Base-by-base conservation (phyloP, 75 land plant species). In the Picea sitchensis region DNA sequence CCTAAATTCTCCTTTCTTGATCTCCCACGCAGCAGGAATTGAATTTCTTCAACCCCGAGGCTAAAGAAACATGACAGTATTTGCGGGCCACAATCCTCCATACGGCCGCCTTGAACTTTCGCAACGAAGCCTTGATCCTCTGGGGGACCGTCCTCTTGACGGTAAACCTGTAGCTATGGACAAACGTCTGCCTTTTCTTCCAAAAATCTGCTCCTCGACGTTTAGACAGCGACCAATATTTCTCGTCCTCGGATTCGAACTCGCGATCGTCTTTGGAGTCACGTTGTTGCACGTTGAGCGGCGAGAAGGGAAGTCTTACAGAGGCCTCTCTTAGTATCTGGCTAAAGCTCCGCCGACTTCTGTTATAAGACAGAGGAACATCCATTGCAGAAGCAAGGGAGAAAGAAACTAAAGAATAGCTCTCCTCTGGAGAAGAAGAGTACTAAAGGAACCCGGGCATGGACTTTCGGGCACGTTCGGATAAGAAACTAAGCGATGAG, bases 141-240 rank as follows among this genome's bases (percentile, higher is more conserved):
- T 83, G 82, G 13, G 36, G 14, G 20, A 83, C 8, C 12, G 76
- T 85, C 82, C 44, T 78, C 59, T 83, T 87, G 63, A 83, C 58
- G 58, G 85, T 63, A 83, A 90, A 87, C 31, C 81, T 85, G 76
- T 90, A 90, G 84, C 89, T 87, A 76, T 86, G 74, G 56, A 90
- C 74, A 73, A 90, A 90, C 5, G 85, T 72, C 84, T 87, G 89
- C 68, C 92, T 78, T 82, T 84, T 84, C 77, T 90, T 89, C 69
- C 79, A 58, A 67, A 62, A 79, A 58, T 71, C 44, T 38, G 20
- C 23, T 20, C 21, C 73, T 41, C 73, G 17, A 0, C n/a, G 13
- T n/a, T 2, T 71, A 38, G 51, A 38, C 21, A 18, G 6, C 0
- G 51, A 44, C 8, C 3, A n/a, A 38, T 44, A 71, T 1, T 69